A percentile compares a stretch with the other conserved stretches of the same genome.
Conservation (phyloP, 495 filamentous ascomycete genomes). For the Aspergillus panamensis region DNA sequence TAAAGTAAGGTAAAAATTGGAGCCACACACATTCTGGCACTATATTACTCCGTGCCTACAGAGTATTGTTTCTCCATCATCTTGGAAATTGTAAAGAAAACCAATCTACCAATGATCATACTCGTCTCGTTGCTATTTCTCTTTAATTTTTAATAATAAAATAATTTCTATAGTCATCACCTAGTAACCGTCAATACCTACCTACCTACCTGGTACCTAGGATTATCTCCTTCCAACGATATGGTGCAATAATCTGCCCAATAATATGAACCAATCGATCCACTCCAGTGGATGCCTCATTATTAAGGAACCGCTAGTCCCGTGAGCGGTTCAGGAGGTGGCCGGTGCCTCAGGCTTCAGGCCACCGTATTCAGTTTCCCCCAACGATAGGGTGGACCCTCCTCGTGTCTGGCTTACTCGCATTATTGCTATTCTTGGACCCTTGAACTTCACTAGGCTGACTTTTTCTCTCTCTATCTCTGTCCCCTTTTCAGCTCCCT, state of each 20-base stretch:
- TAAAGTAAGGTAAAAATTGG: too few relatives aligned
- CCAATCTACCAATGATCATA: too few relatives aligned
- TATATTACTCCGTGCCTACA: too few relatives aligned
- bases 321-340: slow-evolving; percentile 11
- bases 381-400: not conserved
- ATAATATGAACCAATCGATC: slow-evolving; percentile 5
- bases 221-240: not conserved
- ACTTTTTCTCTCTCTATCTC: not conserved
- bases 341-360: slow-evolving; percentile 3
- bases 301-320: not conserved
- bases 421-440: not conserved
- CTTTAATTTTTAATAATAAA: too few relatives aligned
- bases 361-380: not conserved
- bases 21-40: too few relatives aligned
- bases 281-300: slow-evolving; percentile 5
- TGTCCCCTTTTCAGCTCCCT: not conserved
- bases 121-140: too few relatives aligned
- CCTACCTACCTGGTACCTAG: too few relatives aligned
- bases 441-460: not conserved
- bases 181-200: too few relatives aligned
- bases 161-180: too few relatives aligned
- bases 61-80: too few relatives aligned
- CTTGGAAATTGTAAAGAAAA: too few relatives aligned
- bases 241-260: slow-evolving; percentile 6
- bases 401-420: not conserved